Evolutionary conservation across 176 grass and related monocot species (phyloP).

Genomic region (Zoysia pacifica): DNA sequence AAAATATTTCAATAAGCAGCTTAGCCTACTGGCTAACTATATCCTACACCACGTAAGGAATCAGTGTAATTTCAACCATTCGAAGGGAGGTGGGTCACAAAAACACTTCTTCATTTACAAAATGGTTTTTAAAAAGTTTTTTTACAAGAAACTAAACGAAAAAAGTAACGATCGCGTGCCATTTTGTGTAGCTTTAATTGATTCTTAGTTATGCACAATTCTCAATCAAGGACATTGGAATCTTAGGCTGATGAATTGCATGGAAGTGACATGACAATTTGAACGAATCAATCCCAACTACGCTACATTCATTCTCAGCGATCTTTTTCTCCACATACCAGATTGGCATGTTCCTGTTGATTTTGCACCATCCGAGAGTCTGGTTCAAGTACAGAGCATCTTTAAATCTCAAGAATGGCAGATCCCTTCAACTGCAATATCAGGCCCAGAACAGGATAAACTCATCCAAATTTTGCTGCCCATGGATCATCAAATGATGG

Average conservation of each 20-base stretch:
- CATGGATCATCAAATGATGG: not conserved
- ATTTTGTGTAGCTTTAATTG: too few species aligned
- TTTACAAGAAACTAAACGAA: not conserved
- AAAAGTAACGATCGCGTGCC: too few species aligned
- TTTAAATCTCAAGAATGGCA: not conserved
- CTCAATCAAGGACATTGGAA: not conserved
- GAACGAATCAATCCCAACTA: not conserved
- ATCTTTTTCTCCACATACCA: not conserved
- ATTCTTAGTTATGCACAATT: not conserved
- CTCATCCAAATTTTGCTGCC: not conserved
- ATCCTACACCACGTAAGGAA: not conserved
- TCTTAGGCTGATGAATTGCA: not conserved
- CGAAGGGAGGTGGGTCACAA: not conserved
- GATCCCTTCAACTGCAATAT: not conserved
- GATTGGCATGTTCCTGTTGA: not conserved
- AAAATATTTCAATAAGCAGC: not conserved
- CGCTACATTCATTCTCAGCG: not conserved
- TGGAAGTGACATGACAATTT: not conserved
- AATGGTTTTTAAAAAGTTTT: not conserved
- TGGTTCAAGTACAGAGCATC: not conserved
- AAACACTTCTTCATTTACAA: not conserved
- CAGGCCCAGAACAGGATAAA: not conserved
- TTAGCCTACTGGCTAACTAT: too few species aligned
- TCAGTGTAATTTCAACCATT: not conserved
- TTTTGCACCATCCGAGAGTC: not conserved